Evolutionary conservation across 257 asterid genomes (phyloP), one percentile per base, ranked within the genome.

Genomic region (Scutellaria galericulata): DNA sequence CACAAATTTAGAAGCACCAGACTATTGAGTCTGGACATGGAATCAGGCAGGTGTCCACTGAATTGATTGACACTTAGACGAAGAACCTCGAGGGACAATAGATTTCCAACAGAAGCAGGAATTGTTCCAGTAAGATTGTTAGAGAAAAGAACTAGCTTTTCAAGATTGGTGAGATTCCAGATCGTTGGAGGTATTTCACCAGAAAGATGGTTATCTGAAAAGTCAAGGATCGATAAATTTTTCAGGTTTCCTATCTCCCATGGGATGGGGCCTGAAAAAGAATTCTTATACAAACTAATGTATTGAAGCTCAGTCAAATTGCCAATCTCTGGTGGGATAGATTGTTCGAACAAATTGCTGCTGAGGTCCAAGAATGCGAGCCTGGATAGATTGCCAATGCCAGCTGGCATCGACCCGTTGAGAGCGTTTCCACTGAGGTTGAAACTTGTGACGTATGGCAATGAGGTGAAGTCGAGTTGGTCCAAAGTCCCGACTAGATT

Each of bases 251-350:
- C 92, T 35, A 89, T 85, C 73, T 82, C 83, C 35, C 53, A 66
- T 12, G 96, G 93, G 70, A 92, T 88, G 51, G 83, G 13, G 37
- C 93, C 96, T 2, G 93, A 82, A 63, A 91, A 86, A 20, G 82
- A 46, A 72, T 91, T 89, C 3, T 77, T 72, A 44, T 12, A 68
- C 11, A 93, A 75, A 70, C 86, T 84, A 8, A 93, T 64, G 80
- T 80, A 72, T 22, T 58, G 79, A 54, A 93, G 70, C 75, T 75
- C 83, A 14, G 57, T 85, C 82, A 93, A 74, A 13, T 66, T 79
- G 3, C 90, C 96, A 45, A 91, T 86, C 80, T 89, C 89, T 7
- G 81, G 41, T 12, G 98, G 97, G 73, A 91, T 77, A 42, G 74
- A 1, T 14, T 60, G 84, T 0, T 8, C 80, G 0, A 91, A 70